These are phyloP conservation scores for Hamamelis virginiana DNA, from an alignment of 164 flowering plant genomes.

Conservation along the genomic window DNA sequence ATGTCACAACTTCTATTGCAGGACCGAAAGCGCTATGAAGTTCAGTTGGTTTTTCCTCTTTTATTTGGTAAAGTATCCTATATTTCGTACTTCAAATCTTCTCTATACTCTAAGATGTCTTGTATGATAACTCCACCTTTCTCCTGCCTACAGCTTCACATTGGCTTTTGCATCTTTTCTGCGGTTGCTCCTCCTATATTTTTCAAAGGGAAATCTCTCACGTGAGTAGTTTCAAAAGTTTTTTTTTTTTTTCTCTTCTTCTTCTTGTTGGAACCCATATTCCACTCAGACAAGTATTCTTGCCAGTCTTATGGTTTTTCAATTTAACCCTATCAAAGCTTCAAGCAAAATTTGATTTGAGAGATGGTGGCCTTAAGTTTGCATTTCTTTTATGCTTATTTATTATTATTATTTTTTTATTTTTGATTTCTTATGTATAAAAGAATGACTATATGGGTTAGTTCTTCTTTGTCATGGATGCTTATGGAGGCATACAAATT, in stretches of 20 bases:
- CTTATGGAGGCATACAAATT: no score
- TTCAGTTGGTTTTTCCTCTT: slow-evolving; percentile 73
- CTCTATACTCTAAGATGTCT: neutral
- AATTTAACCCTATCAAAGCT: neutral
- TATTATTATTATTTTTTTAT: no score
- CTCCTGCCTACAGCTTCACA: slow-evolving; percentile 51
- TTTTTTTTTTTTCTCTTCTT: neutral
- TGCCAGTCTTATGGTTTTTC: no score
- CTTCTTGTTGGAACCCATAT: neutral
- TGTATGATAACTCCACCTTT: slow-evolving; percentile 7
- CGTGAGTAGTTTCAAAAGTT: slow-evolving; percentile 42
- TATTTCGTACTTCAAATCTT: neutral
- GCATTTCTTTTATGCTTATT: no score
- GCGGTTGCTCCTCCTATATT: slow-evolving; percentile 67
- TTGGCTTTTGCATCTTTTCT: slow-evolving; percentile 59
- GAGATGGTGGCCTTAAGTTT: neutral
- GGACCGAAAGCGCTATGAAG: slow-evolving; percentile 75
- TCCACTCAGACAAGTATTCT: no score
- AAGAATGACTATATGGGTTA: no score
- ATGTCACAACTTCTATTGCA: slow-evolving; percentile 25
- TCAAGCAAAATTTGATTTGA: neutral
- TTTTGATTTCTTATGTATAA: no score
- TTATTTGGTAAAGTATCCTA: slow-evolving; percentile 43
- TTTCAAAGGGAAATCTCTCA: slow-evolving; percentile 67
- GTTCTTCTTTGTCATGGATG: no score